Base-by-base conservation (phyloP, 345 rosid genomes). In the Alliaria petiolata region DNA sequence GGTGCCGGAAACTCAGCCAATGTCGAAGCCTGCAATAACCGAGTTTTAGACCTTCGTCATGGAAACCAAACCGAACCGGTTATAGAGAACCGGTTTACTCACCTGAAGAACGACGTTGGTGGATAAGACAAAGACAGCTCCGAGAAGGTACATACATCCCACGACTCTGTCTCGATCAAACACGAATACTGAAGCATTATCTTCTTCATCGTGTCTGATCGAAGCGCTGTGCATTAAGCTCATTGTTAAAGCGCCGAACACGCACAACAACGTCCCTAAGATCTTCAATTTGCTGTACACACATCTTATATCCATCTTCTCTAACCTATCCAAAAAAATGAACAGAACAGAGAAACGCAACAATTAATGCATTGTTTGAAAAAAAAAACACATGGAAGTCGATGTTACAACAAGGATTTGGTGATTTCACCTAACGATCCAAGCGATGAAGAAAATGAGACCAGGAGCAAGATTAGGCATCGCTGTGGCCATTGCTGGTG, bases 391-490 rank as follows among this genome's bases (percentile, higher is more conserved):
- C 31, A 5, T 28, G 31, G 4, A 28, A 28, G 4, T n/a, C n/a
- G n/a, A n/a, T n/a, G 31, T 28, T 28, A 28, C 5, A n/a, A n/a
- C n/a, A 28, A 28, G 31, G 31, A 28, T 28, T 28, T 28, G 31
- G 6, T 28, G 28, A 1, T 22, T 40, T 82, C 25, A 89, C 96
- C 90, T 78, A 43, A 81, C 74, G 42, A 74, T 50, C 93, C 98
- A 91, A 16, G 99, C 96, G 35, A 95, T 95, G 53, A 84, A 54
- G 54, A 95, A 95, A 60, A 95, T 89, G 16, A 95, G 81, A 45
- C 90, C 97, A 0, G 98, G 99, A 77, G 96, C 93, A 13, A 95
- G 90, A 80, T 95, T 95, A 25, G 97, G 97, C 99, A 95, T 95
- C 20, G 99, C 93, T 43, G 98, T 95, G 44, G 98, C 98, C 81